A percentile compares a stretch with the other conserved stretches of the same genome.
phyloP scores from a whole-genome alignment of 2,329 filamentous ascomycete genomes.

The Teratosphaeria pseudoeucalypti region DNA sequence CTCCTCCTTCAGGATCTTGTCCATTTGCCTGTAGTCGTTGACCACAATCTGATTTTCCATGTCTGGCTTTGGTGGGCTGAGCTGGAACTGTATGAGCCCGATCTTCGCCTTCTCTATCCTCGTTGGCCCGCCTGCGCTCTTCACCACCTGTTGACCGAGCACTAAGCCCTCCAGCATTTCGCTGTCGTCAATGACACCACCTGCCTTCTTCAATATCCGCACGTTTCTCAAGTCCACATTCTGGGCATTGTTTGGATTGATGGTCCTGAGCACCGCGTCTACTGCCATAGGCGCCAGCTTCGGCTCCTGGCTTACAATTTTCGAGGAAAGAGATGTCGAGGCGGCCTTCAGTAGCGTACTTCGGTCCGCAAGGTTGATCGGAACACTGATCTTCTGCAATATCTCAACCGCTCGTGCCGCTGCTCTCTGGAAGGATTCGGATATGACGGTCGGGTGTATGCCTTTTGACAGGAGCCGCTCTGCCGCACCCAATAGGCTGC shows the following conservation, averaged over 20 bases:
- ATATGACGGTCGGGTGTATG: constrained; percentile 95
- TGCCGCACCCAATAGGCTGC: constrained; percentile 84
- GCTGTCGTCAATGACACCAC: constrained; percentile 95
- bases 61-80: constrained; percentile 96
- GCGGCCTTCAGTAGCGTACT: constrained; percentile 88
- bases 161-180: constrained; percentile 94
- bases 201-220: constrained; percentile 92
- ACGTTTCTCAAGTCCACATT: constrained; percentile 97
- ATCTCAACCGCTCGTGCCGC: constrained; percentile 80
- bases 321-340: constrained; percentile 92
- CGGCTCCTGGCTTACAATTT: constrained; percentile 96
- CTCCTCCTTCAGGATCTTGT: constrained; percentile 99
- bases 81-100: constrained; percentile 95
- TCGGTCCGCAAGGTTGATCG: constrained; percentile 79
- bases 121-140: constrained; percentile 80
- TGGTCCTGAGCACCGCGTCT: constrained; percentile 88
- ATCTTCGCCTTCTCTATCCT: constrained; percentile 97
- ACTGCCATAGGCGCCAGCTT: constrained; percentile 97
- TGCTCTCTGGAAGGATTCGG: constrained; percentile 92
- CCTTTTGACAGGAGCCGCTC: constrained; percentile 83
- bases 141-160: constrained; percentile 83
- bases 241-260: constrained; percentile 88
- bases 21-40: constrained; percentile 99
- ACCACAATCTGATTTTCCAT: constrained; percentile 99
- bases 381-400: constrained; percentile 90